Evolutionary conservation across 106 monocot species (phyloP).

Genomic region (Dendrobium officinale): DNA sequence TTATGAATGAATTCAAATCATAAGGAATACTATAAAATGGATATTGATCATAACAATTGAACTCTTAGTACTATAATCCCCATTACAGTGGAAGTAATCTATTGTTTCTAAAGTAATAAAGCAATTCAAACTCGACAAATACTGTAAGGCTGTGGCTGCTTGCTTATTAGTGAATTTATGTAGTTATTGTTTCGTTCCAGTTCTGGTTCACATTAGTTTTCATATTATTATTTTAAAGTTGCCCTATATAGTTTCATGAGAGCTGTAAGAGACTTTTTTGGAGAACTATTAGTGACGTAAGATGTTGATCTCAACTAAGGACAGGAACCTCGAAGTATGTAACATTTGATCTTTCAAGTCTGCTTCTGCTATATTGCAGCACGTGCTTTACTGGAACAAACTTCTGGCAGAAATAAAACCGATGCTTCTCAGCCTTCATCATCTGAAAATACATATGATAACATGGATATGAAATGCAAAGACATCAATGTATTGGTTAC

Average conservation of each 20-base stretch:
- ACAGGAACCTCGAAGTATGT: neutral
- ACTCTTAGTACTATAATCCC: neutral
- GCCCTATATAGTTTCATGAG: neutral
- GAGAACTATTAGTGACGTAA: neutral
- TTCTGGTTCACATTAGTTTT: neutral
- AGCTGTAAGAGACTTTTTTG: neutral
- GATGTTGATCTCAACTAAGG: neutral
- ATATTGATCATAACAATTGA: neutral
- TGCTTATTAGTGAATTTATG: neutral
- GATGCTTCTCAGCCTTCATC: conserved; percentile 7
- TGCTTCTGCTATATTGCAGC: conserved; percentile 27
- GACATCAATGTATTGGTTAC: conserved; percentile 77
- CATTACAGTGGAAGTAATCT: neutral
- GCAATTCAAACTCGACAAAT: neutral
- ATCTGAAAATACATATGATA: conserved; percentile 12
- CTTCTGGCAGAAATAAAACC: conserved; percentile 21
- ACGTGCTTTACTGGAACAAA: conserved; percentile 52
- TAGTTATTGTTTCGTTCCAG: neutral
- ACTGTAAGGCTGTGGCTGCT: neutral
- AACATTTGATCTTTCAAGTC: neutral
- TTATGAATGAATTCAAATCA: neutral
- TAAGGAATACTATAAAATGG: neutral
- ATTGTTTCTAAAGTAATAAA: neutral
- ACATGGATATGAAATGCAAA: conserved; percentile 18
- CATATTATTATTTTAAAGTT: neutral